Percentiles rank a stretch among this genome's conserved stretches.
These are phyloP conservation scores for Fusarium fujikuroi DNA, from an alignment of 2,329 filamentous ascomycete species.

Conservation along the genomic window DNA sequence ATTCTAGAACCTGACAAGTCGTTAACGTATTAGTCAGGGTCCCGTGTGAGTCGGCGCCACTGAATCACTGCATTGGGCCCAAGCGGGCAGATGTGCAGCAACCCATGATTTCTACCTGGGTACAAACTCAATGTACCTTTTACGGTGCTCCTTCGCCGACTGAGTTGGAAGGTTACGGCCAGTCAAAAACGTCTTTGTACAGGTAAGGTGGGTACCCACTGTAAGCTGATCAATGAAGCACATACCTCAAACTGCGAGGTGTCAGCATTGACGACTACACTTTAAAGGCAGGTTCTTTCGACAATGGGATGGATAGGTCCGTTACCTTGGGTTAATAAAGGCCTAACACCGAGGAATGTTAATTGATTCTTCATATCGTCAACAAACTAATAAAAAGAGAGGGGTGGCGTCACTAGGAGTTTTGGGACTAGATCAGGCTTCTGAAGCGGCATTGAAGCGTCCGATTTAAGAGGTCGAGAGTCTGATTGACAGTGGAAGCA, in stretches of 20 bases:
- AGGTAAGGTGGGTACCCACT: neutral
- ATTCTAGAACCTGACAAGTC: slow-evolving; percentile 30
- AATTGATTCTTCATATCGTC: neutral
- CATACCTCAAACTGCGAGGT: neutral
- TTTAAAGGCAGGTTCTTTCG: neutral
- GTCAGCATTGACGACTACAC: neutral
- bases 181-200: neutral
- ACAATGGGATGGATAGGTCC: neutral
- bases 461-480: neutral
- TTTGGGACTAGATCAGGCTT: neutral
- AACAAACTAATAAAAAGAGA: neutral
- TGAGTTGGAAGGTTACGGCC: neutral
- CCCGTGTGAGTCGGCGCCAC: slow-evolving; percentile 1
- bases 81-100: neutral
- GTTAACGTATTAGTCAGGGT: slow-evolving; percentile 30
- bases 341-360: neutral
- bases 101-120: neutral
- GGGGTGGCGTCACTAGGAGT: neutral
- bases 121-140: neutral
- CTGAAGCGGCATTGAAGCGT: neutral
- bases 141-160: neutral
- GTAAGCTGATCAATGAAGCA: neutral
- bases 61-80: neutral
- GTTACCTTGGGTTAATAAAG: too few relatives aligned
- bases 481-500: neutral